Base-by-base conservation (phyloP, 805 yeast species). In the Yarrowia deformans region DNA sequence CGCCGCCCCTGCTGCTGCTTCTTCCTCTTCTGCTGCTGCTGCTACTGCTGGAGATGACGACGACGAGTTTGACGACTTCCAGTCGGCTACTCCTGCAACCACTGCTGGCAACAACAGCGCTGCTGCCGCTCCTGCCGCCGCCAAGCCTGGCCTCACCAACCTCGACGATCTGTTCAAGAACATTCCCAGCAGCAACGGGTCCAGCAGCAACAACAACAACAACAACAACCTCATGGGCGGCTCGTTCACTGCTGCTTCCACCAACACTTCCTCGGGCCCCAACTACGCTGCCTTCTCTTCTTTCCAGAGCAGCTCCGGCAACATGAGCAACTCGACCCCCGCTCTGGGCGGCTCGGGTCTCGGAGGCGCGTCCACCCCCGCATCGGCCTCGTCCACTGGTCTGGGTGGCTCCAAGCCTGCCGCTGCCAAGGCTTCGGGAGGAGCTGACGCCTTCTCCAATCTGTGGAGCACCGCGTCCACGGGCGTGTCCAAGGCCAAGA, bases 51-150 rank as follows among this genome's bases (percentile, higher is more conserved):
- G 23, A 12, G 86, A 80, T n/a, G 83, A 80, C 69, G 88, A 85
- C 70, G 88, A 85, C 71, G 88, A 85, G 71, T 85, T 85, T 75
- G 90, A 85, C 72, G 90, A 87, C 72, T 87, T 87, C 82, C 89
- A 87, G 75, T 75, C 81, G 54, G 88, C 89, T n/a, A 85, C 87
- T 18, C 83, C 85, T 14, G 45, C 69, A 10, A n/a, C 75, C 8
- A 46, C 75, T 4, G 58, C 75, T 10, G 46, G 72, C 39, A 61
- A 72, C 39, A 61, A 72, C 32, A 23, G 50, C 18, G 14, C 54
- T 46, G 18, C 69, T 14, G 23, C 69, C 6, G 40, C 52, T 43
- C 4, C 68, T 34, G 35, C 69, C 12, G 37, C 55, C 34, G 18
- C 66, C 67, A 48, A 39, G 34, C 60, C 55, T 8, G 55, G 56